A percentile compares a stretch with the other conserved stretches of the same genome.
These are phyloP conservation scores for Neurospora sp. DNA, from an alignment of 2,329 filamentous ascomycete species.

Conservation along the genomic window DNA sequence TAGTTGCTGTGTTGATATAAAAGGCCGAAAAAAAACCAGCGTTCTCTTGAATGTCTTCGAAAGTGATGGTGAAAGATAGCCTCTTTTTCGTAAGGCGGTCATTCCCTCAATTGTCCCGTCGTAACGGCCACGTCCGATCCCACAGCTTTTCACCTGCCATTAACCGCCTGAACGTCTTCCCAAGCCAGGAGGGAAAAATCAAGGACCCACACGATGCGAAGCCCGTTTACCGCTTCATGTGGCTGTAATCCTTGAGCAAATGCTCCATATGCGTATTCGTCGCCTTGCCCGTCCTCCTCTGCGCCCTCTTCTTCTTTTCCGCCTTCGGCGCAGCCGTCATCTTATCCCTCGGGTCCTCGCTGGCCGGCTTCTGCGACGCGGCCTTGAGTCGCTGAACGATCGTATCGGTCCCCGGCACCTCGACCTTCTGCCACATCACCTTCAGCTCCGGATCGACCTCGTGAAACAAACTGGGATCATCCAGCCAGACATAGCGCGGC, in stretches of 20 bases:
- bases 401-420: slow-evolving; percentile 64
- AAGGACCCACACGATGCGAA: not conserved
- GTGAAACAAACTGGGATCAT: slow-evolving; percentile 70
- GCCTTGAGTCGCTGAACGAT: slow-evolving; percentile 67
- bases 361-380: slow-evolving; percentile 75
- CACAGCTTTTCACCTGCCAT: not conserved
- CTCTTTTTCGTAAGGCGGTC: not conserved
- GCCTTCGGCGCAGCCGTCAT: slow-evolving; percentile 45
- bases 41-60: not conserved
- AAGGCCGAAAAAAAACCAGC: not conserved
- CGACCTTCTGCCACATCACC: slow-evolving; percentile 70
- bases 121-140: not conserved
- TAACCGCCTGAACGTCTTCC: not conserved
- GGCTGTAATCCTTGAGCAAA: slow-evolving; percentile 63
- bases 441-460: slow-evolving; percentile 74
- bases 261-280: slow-evolving; percentile 83
- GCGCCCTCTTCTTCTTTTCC: slow-evolving; percentile 60
- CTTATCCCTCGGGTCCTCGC: slow-evolving; percentile 60
- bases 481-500: slow-evolving; percentile 77
- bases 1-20: not conserved
- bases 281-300: slow-evolving; percentile 63
- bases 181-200: not conserved
- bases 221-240: slow-evolving; percentile 29
- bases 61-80: not conserved
- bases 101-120: not conserved